phyloP scores from a whole-genome alignment of 805 yeast genomes.

The Metschnikowia continentalis region DNA sequence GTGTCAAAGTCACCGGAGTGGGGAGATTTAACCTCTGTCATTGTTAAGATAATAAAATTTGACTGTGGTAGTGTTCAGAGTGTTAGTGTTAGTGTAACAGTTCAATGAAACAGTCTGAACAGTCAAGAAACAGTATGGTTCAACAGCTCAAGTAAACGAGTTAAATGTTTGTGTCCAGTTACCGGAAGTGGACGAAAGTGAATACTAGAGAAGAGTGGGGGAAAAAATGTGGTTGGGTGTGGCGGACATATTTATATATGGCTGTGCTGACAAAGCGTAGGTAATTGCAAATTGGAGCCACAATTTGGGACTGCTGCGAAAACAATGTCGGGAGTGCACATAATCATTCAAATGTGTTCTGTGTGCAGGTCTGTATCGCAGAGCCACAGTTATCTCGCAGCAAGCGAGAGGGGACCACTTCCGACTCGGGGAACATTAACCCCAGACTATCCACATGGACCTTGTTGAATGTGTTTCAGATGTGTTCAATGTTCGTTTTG shows the following conservation, averaged over 20 bases:
- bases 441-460: too few species aligned
- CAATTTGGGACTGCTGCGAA: conserved; percentile 1
- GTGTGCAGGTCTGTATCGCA: background rate
- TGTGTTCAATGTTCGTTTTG: background rate
- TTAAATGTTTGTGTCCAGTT: background rate
- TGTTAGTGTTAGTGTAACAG: too few species aligned
- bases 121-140: background rate
- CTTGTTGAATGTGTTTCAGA: background rate
- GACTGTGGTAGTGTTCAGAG: too few species aligned
- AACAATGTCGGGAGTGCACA: background rate
- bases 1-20: conserved; percentile 36
- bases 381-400: background rate
- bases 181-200: background rate
- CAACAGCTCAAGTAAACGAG: background rate
- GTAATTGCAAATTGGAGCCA: conserved; percentile 2
- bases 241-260: conserved; percentile 1
- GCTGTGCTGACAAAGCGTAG: background rate
- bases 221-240: background rate
- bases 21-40: conserved; percentile 7
- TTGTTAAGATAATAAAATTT: background rate
- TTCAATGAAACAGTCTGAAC: background rate
- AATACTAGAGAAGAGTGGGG: background rate
- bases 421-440: too few species aligned
- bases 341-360: too few species aligned
- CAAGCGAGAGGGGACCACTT: background rate